Evolutionary conservation across 2,329 filamentous ascomycete genomes (phyloP), one percentile per base, ranked within the genome.

Genomic region (Ploettnerulaceae sp.): DNA sequence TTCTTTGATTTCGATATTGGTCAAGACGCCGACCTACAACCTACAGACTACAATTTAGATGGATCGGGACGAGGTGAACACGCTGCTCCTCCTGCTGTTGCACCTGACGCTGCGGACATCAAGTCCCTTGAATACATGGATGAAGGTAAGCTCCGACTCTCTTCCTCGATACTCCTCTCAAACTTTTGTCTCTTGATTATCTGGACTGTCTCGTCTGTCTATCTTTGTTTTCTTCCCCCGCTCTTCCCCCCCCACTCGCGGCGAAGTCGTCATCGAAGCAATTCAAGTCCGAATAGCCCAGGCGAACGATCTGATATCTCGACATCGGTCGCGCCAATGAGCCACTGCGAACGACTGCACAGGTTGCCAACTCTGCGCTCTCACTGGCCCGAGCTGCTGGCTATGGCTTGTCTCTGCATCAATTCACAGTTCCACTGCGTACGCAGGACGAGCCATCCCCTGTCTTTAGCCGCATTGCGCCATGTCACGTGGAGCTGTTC

Each of bases 1-100:
- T 91, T 91, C 67, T 86, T 85, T 65, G 85, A 90, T 61, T 87
- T 84, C 63, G 86, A 90, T 64, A 71, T 77, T 29, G 76, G 77
- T n/a, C 73, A 76, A 56, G 73, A 76, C 61, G 73, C 73, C 51
- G 75, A 80, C 61, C 74, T 75, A 60, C 75, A 77, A 61, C 44
- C 53, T 29, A 40, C 51, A 17, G 45, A 47, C 31, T 55, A 52
- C 36, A 47, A 24, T 3, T 22, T 18, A 2, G 52, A 56, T 18
- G 49, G 48, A 47, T 46, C 38, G 20, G 31, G 37, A 41, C 28
- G 40, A 20, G 45, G 44, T 46, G 40, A 48, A 43, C 26, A 35
- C 6, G 25, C 25, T 28, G 7, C 25, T 28, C 25, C 25, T 28
- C 12, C 25, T 28, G 25, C n/a, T n/a, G n/a, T n/a, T n/a, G n/a